These are phyloP conservation scores for Kalmusia sp. DNA, from an alignment of 2,329 filamentous ascomycete genomes.

Conservation along the genomic window DNA sequence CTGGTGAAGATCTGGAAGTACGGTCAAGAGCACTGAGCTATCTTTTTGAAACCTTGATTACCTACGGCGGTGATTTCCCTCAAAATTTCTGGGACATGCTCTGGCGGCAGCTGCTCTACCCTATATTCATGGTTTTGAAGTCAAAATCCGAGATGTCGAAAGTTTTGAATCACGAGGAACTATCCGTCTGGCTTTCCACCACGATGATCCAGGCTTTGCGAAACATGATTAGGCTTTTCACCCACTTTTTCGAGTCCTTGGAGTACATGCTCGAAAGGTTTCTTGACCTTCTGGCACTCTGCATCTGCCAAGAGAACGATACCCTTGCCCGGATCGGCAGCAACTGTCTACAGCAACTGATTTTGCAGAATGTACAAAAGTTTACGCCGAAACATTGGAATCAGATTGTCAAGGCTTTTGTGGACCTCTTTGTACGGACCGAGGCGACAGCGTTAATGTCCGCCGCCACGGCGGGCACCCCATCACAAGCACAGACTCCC, in stretches of 20 bases:
- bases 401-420: conserved; percentile 94
- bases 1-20: conserved; percentile 96
- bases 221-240: conserved; percentile 98
- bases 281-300: conserved; percentile 89
- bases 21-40: conserved; percentile 89
- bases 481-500: conserved; percentile 40
- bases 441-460: conserved; percentile 96
- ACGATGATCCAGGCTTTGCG: conserved; percentile 98
- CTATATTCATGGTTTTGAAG: conserved; percentile 97
- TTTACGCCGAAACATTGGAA: conserved; percentile 88
- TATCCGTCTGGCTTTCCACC: conserved; percentile 98
- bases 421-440: conserved; percentile 91
- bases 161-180: conserved; percentile 91
- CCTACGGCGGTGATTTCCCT: conserved; percentile 90
- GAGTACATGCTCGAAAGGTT: conserved; percentile 99
- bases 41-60: conserved; percentile 91
- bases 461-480: conserved; percentile 64
- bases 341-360: conserved; percentile 96
- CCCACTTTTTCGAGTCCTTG: conserved; percentile 94
- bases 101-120: conserved; percentile 95
- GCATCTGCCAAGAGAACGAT: conserved; percentile 99
- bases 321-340: conserved; percentile 97
- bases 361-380: conserved; percentile 94
- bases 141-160: conserved; percentile 97
- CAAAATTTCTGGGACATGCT: conserved; percentile 98